Percentiles rank a stretch among this genome's conserved stretches.
Conservation (phyloP, 345 rosid species). For the Citrus hindsii region DNA sequence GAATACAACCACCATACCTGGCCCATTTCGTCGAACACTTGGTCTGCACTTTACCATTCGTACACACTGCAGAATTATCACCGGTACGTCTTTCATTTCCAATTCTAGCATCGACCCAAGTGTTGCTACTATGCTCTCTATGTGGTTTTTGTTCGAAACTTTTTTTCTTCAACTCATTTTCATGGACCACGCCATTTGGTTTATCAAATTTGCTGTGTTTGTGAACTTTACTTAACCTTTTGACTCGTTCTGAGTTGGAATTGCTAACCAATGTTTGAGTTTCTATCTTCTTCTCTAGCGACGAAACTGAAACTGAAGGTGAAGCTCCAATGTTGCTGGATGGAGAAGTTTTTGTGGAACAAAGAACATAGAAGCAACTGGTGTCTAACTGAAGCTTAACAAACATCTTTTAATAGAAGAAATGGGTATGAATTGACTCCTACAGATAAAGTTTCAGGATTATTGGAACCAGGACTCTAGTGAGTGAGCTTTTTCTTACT, state of each 20-base stretch:
- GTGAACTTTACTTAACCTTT: constrained; percentile 20
- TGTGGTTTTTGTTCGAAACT: constrained; percentile 33
- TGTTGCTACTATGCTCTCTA: constrained; percentile 14
- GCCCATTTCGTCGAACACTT: constrained; percentile 80
- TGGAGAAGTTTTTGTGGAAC: constrained; percentile 40
- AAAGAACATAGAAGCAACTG: constrained; percentile 39
- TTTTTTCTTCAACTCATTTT: constrained; percentile 24
- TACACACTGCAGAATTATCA: background rate
- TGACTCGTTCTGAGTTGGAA: constrained; percentile 24
- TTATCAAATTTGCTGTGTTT: constrained; percentile 15
- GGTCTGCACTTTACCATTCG: constrained; percentile 40
- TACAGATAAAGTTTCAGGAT: background rate
- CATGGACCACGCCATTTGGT: constrained; percentile 19
- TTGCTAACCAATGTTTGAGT: constrained; percentile 28
- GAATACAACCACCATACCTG: constrained; percentile 65
- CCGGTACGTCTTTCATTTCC: constrained; percentile 22
- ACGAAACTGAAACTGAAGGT: constrained; percentile 29
- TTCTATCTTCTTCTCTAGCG: constrained; percentile 37
- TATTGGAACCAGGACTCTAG: background rate
- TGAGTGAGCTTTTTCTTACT: background rate
- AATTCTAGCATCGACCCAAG: constrained; percentile 9
- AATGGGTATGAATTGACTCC: background rate
- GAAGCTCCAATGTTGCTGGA: constrained; percentile 24
- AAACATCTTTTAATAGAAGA: constrained; percentile 32
- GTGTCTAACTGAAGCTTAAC: constrained; percentile 51